Evolutionary conservation across 352 stramenopile genomes (phyloP), one percentile per base, ranked within the genome.

Genomic region (Elongisporangium undulatum): DNA sequence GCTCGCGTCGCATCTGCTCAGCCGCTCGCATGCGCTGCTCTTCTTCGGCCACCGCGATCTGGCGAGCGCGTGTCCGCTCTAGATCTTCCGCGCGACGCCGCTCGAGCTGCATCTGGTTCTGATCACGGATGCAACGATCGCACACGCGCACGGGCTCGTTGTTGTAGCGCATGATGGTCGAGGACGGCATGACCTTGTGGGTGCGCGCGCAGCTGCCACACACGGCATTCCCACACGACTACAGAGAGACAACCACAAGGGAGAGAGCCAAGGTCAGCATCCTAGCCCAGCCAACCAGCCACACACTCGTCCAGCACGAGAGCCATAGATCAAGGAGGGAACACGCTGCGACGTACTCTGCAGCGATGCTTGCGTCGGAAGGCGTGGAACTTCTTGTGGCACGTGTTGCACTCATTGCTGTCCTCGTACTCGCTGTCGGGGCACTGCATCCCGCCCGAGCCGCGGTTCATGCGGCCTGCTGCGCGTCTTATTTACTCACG

Each of bases 321-420:
- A 66, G 17, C 24, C 39, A 20, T 23, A 17, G 24, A 6, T 9
- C 16, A 10, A 23, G 3, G 6, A 10, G 49, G 20, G 21, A 13
- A n/a, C n/a, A n/a, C n/a, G n/a, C n/a, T n/a, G 17, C 41, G 2
- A 60, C 56, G 55, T 73, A 94, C 85, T 60, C 76, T 71, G 58
- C 85, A 94, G 51, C 85, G 85, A 60, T 94, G 83, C 56, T 93
- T 94, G 60, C 82, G 81, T 26, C 85, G 83, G 51, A 94, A 94
- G 20, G 83, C 81, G 71, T 93, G 80, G 63, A 94, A 93, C 55
- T 90, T 92, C 64, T 92, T 94, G 49, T 90, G 72, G 65, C 85
- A 94, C 58, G 90, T 77, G 56, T 68, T 77, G 66, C 85, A 94
- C 62, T 94, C 85, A 57, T 56, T 49, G 4, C 80, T 68, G 4